Conservation (phyloP, 257 asterid species). For the Eustoma russellianum region DNA sequence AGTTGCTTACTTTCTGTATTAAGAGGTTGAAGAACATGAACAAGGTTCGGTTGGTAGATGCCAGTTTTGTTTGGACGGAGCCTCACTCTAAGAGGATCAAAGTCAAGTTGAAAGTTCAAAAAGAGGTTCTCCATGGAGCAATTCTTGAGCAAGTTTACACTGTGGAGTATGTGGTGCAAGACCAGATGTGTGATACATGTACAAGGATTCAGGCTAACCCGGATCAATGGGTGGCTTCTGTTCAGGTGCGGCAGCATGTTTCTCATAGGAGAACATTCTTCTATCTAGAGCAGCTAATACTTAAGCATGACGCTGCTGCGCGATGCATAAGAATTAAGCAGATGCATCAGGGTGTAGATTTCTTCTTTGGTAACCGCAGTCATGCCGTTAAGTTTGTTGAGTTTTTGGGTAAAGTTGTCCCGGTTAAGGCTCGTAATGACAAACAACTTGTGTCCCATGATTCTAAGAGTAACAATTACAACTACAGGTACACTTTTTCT, state of each 20-base stretch:
- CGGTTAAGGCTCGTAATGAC: constrained; percentile 16
- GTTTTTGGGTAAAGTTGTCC: constrained; percentile 23
- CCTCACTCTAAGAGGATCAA: constrained; percentile 29
- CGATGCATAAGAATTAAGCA: constrained; percentile 27
- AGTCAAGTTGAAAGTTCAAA: constrained; percentile 20
- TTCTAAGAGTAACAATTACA: constrained; percentile 22
- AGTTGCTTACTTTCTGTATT: constrained; percentile 24
- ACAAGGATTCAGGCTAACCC: constrained; percentile 26
- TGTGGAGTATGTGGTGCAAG: constrained; percentile 27
- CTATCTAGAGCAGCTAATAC: constrained; percentile 25
- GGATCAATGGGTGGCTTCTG: constrained; percentile 35
- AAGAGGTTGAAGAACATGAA: constrained; percentile 26
- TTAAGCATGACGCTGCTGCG: constrained; percentile 26
- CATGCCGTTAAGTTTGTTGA: constrained; percentile 26
- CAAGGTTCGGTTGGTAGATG: constrained; percentile 19
- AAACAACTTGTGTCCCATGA: constrained; percentile 30
- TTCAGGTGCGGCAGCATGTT: constrained; percentile 27
- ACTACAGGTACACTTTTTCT: constrained; percentile 22
- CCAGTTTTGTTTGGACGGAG: constrained; percentile 26
- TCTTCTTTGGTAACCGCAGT: constrained; percentile 23
- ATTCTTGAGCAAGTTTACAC: constrained; percentile 18
- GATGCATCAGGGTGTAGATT: constrained; percentile 28
- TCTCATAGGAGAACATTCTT: constrained; percentile 27
- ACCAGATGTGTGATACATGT: constrained; percentile 29
- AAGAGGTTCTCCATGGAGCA: constrained; percentile 24